A percentile compares a stretch with the other conserved stretches of the same genome.
phyloP scores from a whole-genome alignment of 768 basidiomycete genomes.

The Botryobasidium botryosum region DNA sequence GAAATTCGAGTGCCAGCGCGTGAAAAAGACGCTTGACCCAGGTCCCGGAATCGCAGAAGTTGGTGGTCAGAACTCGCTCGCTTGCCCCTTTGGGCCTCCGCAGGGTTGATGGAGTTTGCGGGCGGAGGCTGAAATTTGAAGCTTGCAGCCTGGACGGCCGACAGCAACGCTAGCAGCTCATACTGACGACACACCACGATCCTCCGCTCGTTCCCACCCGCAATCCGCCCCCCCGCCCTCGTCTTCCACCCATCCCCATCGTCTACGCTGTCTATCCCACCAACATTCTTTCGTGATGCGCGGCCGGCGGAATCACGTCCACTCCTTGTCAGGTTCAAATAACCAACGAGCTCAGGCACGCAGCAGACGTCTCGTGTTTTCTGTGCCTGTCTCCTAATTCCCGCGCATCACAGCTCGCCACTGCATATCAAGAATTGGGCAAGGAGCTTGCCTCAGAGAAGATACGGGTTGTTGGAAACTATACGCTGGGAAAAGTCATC shows the following conservation, averaged over 20 bases:
- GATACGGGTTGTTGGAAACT: conserved; percentile 85
- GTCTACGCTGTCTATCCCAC: background rate
- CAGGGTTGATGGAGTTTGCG: too few relatives aligned
- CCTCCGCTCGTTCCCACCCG: too few relatives aligned
- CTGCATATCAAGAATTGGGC: conserved; percentile 92
- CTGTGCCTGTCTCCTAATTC: background rate
- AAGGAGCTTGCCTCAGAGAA: conserved; percentile 86
- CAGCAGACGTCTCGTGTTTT: background rate
- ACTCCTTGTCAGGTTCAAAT: conserved; percentile 8
- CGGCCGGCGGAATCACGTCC: conserved; percentile 2
- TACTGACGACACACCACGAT: too few relatives aligned
- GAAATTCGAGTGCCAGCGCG: too few relatives aligned
- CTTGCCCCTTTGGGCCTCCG: too few relatives aligned
- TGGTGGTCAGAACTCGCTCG: too few relatives aligned
- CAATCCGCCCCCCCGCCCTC: too few relatives aligned
- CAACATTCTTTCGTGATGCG: background rate
- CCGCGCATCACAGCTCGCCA: conserved; percentile 52
- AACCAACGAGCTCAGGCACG: conserved; percentile 13
- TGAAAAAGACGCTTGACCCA: too few relatives aligned
- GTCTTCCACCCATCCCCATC: background rate
- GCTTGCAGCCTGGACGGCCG: too few relatives aligned
- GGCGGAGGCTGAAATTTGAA: too few relatives aligned
- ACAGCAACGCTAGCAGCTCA: too few relatives aligned
- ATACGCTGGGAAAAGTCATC: conserved; percentile 83
- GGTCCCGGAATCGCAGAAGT: too few relatives aligned